Evolutionary conservation across 2,329 filamentous ascomycete species (phyloP).

Genomic region (Cladophialophora psammophila): DNA sequence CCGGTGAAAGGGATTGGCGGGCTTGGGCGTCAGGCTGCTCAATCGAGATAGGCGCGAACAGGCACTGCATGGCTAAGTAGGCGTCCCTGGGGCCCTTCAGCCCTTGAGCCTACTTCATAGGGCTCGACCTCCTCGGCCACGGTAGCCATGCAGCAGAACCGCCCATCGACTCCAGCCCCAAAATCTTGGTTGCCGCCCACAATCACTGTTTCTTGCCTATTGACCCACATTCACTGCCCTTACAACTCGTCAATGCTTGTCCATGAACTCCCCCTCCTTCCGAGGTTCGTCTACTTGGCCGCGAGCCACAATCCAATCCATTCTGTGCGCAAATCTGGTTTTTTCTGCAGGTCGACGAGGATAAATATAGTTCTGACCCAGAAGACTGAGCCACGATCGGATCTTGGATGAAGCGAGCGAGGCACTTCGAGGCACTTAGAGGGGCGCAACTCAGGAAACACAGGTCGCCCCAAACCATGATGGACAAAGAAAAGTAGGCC

Average conservation of each 20-base stretch:
- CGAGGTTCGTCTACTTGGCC: slow-evolving; percentile 24
- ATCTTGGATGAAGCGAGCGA: slow-evolving; percentile 17
- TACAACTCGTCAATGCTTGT: background rate
- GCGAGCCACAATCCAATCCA: slow-evolving; percentile 3
- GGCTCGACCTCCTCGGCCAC: background rate
- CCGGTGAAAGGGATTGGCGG: slow-evolving; percentile 19
- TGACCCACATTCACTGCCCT: background rate
- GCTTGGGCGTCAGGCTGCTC: background rate
- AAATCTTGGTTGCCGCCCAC: slow-evolving; percentile 24
- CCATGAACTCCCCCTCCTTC: slow-evolving; percentile 13
- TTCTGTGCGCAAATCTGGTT: slow-evolving; percentile 15
- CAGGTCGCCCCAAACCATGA: background rate
- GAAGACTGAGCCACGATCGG: slow-evolving; percentile 17
- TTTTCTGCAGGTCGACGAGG: background rate
- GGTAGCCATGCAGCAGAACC: background rate
- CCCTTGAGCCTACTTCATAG: background rate
- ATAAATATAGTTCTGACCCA: slow-evolving; percentile 11
- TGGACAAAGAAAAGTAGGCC: background rate
- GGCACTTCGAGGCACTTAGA: background rate
- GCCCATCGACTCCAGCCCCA: background rate
- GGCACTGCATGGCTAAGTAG: too few species aligned
- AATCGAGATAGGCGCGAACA: slow-evolving; percentile 6
- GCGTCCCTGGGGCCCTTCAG: slow-evolving; percentile 10
- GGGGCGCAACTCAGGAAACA: background rate
- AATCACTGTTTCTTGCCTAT: background rate